Evolutionary conservation across 2,329 filamentous ascomycete genomes (phyloP).

Genomic region (Colletotrichum zoysiae): DNA sequence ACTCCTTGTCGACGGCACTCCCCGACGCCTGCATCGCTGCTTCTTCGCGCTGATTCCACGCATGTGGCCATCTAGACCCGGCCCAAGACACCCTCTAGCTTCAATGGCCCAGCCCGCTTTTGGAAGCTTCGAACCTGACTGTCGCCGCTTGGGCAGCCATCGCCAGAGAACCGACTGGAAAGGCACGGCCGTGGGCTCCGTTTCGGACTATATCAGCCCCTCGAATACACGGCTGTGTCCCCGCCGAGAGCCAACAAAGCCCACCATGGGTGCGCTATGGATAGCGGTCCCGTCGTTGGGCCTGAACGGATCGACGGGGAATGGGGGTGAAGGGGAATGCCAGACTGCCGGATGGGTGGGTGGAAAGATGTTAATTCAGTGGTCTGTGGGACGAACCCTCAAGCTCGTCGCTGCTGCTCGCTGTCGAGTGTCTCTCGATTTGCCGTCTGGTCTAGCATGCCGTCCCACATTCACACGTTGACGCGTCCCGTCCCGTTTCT

Average conservation of each 20-base stretch:
- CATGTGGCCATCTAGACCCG: conserved; percentile 33
- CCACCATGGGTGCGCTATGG: conserved; percentile 13
- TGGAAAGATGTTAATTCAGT: conserved; percentile 26
- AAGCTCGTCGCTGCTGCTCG: not conserved
- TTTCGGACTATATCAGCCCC: conserved; percentile 12
- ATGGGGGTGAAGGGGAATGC: conserved; percentile 29
- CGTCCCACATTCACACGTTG: not conserved
- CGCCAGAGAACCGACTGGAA: conserved; percentile 12
- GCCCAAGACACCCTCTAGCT: conserved; percentile 18
- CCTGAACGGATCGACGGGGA: conserved; percentile 37
- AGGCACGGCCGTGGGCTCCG: not conserved
- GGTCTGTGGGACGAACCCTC: not conserved
- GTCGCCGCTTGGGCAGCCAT: conserved; percentile 42
- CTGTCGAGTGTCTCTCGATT: conserved; percentile 11
- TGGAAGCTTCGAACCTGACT: conserved; percentile 36
- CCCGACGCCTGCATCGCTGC: conserved; percentile 28
- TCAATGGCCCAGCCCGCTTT: conserved; percentile 21
- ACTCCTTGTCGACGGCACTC: conserved; percentile 28
- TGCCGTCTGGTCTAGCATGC: conserved; percentile 14
- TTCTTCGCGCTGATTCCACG: conserved; percentile 35
- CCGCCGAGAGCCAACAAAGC: not conserved
- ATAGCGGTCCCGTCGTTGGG: conserved; percentile 30
- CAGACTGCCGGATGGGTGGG: conserved; percentile 19
- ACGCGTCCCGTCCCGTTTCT: not conserved
- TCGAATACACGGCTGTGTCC: not conserved